Percentiles rank a stretch among this genome's conserved stretches.
phyloP scores from a whole-genome alignment of 1,284 basidiomycete genomes.

The Marasmius fiardii region DNA sequence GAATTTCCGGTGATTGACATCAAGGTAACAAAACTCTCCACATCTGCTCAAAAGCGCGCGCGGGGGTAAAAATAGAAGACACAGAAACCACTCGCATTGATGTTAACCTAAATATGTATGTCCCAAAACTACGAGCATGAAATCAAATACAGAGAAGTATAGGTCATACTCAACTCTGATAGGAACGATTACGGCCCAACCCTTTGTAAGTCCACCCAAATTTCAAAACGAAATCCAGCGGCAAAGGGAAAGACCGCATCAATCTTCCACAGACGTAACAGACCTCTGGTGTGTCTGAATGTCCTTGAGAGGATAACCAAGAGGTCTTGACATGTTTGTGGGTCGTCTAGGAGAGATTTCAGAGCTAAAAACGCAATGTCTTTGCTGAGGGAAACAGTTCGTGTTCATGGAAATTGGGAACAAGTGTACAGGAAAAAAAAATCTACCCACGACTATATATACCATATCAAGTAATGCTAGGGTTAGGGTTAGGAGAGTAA shows the following conservation, averaged over 20 bases:
- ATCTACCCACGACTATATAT: not conserved
- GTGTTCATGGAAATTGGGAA: not conserved
- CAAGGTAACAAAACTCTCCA: no score
- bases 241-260: slow-evolving; percentile 31
- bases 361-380: no score
- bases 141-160: slow-evolving; percentile 16
- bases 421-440: not conserved
- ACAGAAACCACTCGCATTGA: no score
- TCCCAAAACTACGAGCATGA: slow-evolving; percentile 57
- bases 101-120: slow-evolving; percentile 35
- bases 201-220: slow-evolving; percentile 36
- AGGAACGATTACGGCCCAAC: slow-evolving; percentile 37
- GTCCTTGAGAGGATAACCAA: slow-evolving; percentile 16
- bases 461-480: not conserved
- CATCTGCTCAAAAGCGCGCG: no score
- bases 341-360: slow-evolving; percentile 16
- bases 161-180: slow-evolving; percentile 51
- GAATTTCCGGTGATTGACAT: no score
- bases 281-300: slow-evolving; percentile 31
- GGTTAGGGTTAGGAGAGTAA: not conserved
- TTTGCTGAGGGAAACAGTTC: not conserved
- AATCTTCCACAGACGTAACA: slow-evolving; percentile 61
- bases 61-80: no score
- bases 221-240: slow-evolving; percentile 45
- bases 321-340: slow-evolving; percentile 59